These are phyloP conservation scores for Pterocarpus macrocarpus DNA, from an alignment of 306 rosid genomes.

Conservation along the genomic window DNA sequence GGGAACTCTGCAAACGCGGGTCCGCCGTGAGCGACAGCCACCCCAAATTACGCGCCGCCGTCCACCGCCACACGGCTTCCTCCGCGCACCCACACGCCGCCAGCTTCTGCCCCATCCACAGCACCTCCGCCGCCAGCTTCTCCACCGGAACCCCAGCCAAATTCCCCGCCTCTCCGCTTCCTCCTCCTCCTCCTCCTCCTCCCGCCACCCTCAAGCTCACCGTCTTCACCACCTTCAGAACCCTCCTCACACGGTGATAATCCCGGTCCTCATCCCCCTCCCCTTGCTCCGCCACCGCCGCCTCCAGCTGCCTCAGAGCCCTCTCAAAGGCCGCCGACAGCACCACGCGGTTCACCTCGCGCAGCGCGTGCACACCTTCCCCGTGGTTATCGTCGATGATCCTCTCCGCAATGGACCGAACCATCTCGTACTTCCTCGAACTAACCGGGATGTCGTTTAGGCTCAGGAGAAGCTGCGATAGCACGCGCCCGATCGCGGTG, in stretches of 20 bases:
- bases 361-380: slow-evolving; percentile 57
- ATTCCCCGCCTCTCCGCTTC: slow-evolving; percentile 30
- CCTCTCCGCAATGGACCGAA: slow-evolving; percentile 73
- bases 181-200: background rate
- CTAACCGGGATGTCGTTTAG: slow-evolving; percentile 71
- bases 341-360: slow-evolving; percentile 65
- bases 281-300: slow-evolving; percentile 36
- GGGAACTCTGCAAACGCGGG: slow-evolving; percentile 71
- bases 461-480: slow-evolving; percentile 68
- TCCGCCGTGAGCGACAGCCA: slow-evolving; percentile 67
- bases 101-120: slow-evolving; percentile 81
- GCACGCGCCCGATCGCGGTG: slow-evolving; percentile 71
- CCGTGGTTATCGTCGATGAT: slow-evolving; percentile 64
- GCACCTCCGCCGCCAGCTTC: slow-evolving; percentile 76
- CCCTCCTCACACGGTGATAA: slow-evolving; percentile 19
- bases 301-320: slow-evolving; percentile 62
- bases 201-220: slow-evolving; percentile 33
- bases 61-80: slow-evolving; percentile 66
- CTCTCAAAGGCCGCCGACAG: slow-evolving; percentile 65
- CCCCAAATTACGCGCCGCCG: slow-evolving; percentile 66
- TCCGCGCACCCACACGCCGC: slow-evolving; percentile 60
- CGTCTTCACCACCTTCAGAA: slow-evolving; percentile 46
- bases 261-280: slow-evolving; percentile 32
- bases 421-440: slow-evolving; percentile 78
- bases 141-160: slow-evolving; percentile 69